phyloP scores from a whole-genome alignment of 169 alveolate species.

The Eimeria tenella region DNA sequence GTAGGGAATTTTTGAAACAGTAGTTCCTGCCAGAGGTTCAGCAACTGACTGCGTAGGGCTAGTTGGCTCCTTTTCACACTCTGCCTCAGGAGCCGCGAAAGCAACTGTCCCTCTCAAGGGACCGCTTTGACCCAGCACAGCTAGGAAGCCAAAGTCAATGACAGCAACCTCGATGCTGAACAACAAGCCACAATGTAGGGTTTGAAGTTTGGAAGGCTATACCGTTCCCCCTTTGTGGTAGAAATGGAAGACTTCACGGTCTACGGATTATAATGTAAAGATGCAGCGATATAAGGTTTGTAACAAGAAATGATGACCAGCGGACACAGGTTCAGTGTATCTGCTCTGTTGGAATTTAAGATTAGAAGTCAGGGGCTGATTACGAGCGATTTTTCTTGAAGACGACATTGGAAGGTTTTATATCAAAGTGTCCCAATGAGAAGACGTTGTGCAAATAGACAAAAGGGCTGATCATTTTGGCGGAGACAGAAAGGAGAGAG shows the following conservation, averaged over 20 bases:
- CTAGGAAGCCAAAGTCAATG: conserved; percentile 51
- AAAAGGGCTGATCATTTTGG: background rate
- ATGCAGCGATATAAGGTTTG: no score
- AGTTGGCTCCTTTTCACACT: background rate
- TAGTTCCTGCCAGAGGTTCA: no score
- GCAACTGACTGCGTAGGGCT: no score
- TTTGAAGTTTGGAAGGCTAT: no score
- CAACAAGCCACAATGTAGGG: background rate
- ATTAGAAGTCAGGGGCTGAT: no score
- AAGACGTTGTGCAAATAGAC: background rate
- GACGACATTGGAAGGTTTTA: background rate
- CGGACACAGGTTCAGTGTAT: no score
- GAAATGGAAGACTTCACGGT: no score
- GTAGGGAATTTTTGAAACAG: no score
- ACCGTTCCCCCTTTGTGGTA: no score
- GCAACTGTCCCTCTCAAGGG: conserved; percentile 32
- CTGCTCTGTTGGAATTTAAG: no score
- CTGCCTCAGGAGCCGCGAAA: conserved; percentile 63
- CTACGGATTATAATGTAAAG: no score
- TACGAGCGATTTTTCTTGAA: background rate
- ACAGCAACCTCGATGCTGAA: conserved; percentile 15
- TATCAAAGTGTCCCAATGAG: background rate
- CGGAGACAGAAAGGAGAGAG: background rate
- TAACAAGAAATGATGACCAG: no score
- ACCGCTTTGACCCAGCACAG: background rate